Evolutionary conservation across 768 basidiomycete species (phyloP).

Genomic region (Termitomyces sp.): DNA sequence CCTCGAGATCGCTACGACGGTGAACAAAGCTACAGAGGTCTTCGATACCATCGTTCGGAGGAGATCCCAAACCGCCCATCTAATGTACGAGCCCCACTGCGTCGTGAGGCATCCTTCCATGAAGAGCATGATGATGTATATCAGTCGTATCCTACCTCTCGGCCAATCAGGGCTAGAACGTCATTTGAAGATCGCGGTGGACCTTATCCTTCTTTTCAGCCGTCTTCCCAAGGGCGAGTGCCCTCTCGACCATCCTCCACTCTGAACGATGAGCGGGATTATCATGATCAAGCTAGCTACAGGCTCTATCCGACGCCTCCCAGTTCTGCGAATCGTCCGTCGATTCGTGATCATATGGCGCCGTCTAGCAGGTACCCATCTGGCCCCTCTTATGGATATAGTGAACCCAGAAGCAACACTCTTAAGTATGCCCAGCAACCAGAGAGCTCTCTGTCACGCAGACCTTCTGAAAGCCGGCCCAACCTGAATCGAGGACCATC

Average conservation of each 20-base stretch:
- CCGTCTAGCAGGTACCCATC: constrained; percentile 1
- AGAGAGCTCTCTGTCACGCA: constrained; percentile 15
- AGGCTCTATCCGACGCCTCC: constrained; percentile 17
- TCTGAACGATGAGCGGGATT: constrained; percentile 13
- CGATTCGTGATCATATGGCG: constrained; percentile 11
- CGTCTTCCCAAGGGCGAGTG: not conserved
- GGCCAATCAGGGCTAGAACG: constrained; percentile 18
- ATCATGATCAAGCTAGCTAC: constrained; percentile 7
- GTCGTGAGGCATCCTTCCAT: constrained; percentile 13
- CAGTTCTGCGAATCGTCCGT: constrained; percentile 10
- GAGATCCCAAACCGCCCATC: constrained; percentile 1
- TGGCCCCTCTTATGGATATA: constrained; percentile 6
- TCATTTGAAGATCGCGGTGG: constrained; percentile 20
- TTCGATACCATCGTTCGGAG: constrained; percentile 9
- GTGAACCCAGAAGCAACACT: constrained; percentile 14
- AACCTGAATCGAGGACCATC: constrained; percentile 13
- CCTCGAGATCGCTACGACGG: constrained; percentile 8
- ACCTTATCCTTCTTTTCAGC: constrained; percentile 6
- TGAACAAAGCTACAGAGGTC: constrained; percentile 6
- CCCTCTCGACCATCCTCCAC: constrained; percentile 11
- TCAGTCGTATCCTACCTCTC: constrained; percentile 12
- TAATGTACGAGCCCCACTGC: constrained; percentile 8
- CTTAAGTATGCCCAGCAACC: constrained; percentile 14
- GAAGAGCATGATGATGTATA: constrained; percentile 15
- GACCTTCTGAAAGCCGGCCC: constrained; percentile 12